These are phyloP conservation scores for Suillus hirtellus DNA, from an alignment of 768 basidiomycete species.

Conservation along the genomic window DNA sequence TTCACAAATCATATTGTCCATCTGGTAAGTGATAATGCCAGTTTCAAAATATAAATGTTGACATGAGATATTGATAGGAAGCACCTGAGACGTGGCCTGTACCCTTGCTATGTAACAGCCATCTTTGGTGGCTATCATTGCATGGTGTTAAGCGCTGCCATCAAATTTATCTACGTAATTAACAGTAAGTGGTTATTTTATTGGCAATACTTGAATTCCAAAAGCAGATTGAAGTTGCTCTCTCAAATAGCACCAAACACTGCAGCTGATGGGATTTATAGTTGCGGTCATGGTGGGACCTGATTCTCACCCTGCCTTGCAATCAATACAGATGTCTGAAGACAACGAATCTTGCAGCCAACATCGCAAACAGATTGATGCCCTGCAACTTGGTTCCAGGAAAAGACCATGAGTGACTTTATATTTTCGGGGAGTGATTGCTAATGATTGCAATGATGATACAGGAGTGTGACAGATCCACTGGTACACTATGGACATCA, in stretches of 20 bases:
- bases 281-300: neutral
- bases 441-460: neutral
- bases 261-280: neutral
- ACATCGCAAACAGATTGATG: slow-evolving; percentile 18
- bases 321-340: neutral
- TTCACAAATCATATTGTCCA: too few species aligned
- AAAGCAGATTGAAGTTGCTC: neutral
- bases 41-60: too few species aligned
- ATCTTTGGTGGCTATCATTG: too few species aligned
- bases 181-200: too few species aligned
- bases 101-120: too few species aligned
- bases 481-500: too few species aligned
- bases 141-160: too few species aligned
- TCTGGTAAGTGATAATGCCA: too few species aligned
- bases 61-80: too few species aligned
- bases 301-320: neutral
- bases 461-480: slow-evolving; percentile 12
- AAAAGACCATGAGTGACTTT: slow-evolving; percentile 13
- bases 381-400: slow-evolving; percentile 18
- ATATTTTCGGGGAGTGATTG: neutral
- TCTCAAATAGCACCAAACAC: neutral
- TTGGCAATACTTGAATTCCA: too few species aligned
- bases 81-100: too few species aligned
- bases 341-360: neutral
- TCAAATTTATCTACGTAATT: too few species aligned